Conservation (phyloP, 2,329 filamentous ascomycete species). For the Epichloe glyceriae region DNA sequence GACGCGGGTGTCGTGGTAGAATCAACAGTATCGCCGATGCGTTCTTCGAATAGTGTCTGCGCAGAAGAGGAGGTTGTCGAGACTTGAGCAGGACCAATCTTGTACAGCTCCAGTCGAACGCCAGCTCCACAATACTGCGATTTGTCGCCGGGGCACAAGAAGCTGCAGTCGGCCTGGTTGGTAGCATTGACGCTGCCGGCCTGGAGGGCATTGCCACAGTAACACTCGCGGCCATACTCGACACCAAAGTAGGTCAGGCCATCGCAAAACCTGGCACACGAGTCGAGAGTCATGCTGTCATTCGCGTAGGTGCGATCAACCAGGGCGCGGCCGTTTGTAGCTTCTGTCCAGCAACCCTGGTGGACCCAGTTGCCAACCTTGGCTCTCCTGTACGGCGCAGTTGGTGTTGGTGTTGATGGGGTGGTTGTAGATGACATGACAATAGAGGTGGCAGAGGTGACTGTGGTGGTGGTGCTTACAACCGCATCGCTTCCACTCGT, state of each 20-base stretch:
- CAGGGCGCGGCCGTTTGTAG: constrained; percentile 18
- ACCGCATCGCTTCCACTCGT: background rate
- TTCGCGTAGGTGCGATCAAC: constrained; percentile 14
- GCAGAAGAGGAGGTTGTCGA: background rate
- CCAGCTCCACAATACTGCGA: constrained; percentile 20
- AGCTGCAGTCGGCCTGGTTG: constrained; percentile 21
- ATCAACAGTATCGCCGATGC: background rate
- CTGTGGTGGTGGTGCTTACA: constrained; percentile 11
- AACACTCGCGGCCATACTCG: constrained; percentile 26
- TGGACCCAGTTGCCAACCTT: constrained; percentile 17
- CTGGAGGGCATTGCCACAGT: constrained; percentile 21
- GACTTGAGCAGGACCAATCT: constrained; percentile 15
- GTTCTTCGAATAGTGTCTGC: background rate
- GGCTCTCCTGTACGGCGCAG: constrained; percentile 14
- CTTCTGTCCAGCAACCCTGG: constrained; percentile 26
- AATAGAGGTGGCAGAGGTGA: constrained; percentile 3
- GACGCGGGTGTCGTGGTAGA: background rate
- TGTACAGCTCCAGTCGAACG: constrained; percentile 20
- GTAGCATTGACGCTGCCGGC: constrained; percentile 14
- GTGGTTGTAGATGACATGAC: constrained; percentile 5
- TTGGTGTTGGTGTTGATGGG: constrained; percentile 10
- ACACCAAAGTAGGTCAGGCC: constrained; percentile 23
- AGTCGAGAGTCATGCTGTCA: constrained; percentile 21
- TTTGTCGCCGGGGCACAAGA: constrained; percentile 22
- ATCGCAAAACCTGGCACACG: constrained; percentile 20